A percentile compares a stretch with the other conserved stretches of the same genome.
Evolutionary conservation across 2,329 filamentous ascomycete genomes (phyloP).

Genomic region (Sporothrix variecibatus): DNA sequence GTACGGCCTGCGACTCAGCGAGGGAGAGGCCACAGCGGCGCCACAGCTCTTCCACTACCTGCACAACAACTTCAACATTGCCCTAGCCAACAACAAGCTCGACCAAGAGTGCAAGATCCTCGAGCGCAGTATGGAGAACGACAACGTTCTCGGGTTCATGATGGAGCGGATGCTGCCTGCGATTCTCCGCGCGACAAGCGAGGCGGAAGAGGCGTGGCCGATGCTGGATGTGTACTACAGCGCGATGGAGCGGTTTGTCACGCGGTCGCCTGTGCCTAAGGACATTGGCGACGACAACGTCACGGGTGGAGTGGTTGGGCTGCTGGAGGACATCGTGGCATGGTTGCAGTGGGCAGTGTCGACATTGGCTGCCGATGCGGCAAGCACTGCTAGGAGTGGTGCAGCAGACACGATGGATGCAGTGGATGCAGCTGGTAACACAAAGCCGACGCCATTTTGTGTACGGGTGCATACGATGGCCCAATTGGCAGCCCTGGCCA

Average conservation of each 20-base stretch:
- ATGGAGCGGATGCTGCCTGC: constrained; percentile 57
- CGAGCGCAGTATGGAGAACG: constrained; percentile 50
- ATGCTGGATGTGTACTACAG: constrained; percentile 54
- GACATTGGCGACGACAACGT: constrained; percentile 43
- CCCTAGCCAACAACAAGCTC: constrained; percentile 53
- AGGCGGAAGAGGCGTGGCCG: constrained; percentile 45
- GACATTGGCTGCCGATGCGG: constrained; percentile 11
- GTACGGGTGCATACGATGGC: constrained; percentile 35
- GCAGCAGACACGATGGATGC: background rate
- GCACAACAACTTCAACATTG: constrained; percentile 59
- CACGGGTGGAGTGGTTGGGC: constrained; percentile 36
- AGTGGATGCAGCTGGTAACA: background rate
- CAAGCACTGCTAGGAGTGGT: too few relatives aligned
- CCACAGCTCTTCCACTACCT: constrained; percentile 59
- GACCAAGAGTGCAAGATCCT: constrained; percentile 50
- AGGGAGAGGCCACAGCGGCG: constrained; percentile 51
- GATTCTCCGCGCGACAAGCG: constrained; percentile 46
- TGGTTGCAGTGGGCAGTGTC: constrained; percentile 30
- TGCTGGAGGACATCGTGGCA: constrained; percentile 38
- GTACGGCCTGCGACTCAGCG: constrained; percentile 56
- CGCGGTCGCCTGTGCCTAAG: constrained; percentile 39
- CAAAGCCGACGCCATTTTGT: constrained; percentile 21
- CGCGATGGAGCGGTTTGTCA: constrained; percentile 45
- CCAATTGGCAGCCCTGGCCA: constrained; percentile 31
- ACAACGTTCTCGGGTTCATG: constrained; percentile 49